Evolutionary conservation across 331 rosid genomes (phyloP), one percentile per base, ranked within the genome.

Genomic region (Quercus tomentella): DNA sequence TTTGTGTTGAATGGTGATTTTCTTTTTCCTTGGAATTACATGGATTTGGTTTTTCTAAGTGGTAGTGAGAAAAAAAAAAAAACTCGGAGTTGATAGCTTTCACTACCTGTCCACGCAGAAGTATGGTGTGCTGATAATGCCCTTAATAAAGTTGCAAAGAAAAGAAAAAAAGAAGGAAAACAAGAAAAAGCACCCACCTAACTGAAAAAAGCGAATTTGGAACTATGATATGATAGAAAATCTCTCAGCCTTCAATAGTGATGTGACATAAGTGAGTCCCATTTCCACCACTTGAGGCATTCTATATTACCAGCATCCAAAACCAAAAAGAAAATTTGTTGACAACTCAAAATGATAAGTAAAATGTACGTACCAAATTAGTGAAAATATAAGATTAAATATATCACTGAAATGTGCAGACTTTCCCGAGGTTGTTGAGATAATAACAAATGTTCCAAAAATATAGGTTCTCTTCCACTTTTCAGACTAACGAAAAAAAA

Each of bases 131-230:
- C 10, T 49, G 20, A 17, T 26, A 56, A 45, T 7, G 71, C 23
- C 23, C 4, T 49, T 16, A 4, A 10, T 4, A 26, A 26, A 80
- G 73, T 65, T 69, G 52, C 76, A 78, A 56, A 84, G 68, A 68
- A 52, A 4, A 4, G 28, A 26, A 26, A 26, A 26, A 26, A 2
- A 26, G 28, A 26, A 26, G 28, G 55, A 22, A 54, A 78, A 63
- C 11, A 51, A 18, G 37, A 20, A 28, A 12, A 51, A 60, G 28
- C 17, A 57, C 70, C 22, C 68, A 92, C 98, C 94, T 94, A 94
- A 82, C 97, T 90, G 30, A 91, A 67, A 94, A 92, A 18, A 94
- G 88, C 4, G 97, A 89, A 79, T 94, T 92, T 4, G 97, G 97
- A 77, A 94, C 97, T 58, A 90, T 72, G 75, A 94, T 91, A 1